Percentiles rank a stretch among this genome's conserved stretches.
Evolutionary conservation across 2,329 filamentous ascomycete species (phyloP).

Genomic region (Aureobasidium sp.): DNA sequence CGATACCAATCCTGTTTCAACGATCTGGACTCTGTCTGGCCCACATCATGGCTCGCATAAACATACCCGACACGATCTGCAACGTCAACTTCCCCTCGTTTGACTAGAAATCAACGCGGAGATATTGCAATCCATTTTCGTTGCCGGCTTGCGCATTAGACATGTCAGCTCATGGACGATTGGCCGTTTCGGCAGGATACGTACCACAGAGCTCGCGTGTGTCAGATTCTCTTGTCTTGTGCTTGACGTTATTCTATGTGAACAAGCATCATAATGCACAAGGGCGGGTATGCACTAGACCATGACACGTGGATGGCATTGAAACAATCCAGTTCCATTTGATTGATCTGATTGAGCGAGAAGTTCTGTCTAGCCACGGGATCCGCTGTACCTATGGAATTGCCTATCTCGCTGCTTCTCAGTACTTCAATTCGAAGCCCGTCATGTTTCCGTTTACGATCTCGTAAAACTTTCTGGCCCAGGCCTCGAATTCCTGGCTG

Average conservation of each 20-base stretch:
- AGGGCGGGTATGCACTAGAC: neutral
- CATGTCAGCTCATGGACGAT: neutral
- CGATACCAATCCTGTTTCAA: constrained; percentile 2
- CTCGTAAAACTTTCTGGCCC: neutral
- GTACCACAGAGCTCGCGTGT: neutral
- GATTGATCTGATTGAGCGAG: neutral
- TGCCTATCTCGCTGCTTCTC: neutral
- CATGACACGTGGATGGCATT: neutral
- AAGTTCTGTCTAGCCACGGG: neutral
- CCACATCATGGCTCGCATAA: neutral
- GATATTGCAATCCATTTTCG: neutral
- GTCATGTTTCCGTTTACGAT: neutral
- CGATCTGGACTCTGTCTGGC: neutral
- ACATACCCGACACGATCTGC: neutral
- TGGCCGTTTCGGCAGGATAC: neutral
- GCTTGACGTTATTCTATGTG: neutral
- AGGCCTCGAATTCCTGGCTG: neutral
- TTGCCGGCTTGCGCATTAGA: neutral
- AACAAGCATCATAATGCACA: neutral
- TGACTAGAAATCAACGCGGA: neutral
- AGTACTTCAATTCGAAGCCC: constrained; percentile 5
- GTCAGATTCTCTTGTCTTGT: neutral
- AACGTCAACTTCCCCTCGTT: constrained; percentile 1
- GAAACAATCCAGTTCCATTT: neutral
- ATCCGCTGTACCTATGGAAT: neutral